Evolutionary conservation across 768 basidiomycete species (phyloP).

Genomic region (Boletus patriciae): DNA sequence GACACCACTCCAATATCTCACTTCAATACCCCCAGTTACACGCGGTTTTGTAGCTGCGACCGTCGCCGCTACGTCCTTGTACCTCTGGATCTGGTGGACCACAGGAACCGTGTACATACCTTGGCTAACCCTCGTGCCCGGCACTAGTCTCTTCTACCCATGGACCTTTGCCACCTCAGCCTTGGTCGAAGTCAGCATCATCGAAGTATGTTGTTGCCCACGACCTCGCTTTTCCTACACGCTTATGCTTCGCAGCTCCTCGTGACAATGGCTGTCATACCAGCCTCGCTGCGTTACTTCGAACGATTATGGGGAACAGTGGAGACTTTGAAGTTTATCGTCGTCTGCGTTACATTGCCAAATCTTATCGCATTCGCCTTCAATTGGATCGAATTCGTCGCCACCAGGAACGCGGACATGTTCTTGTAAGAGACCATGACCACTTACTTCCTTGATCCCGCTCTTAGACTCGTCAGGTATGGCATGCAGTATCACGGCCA

Average conservation of each 20-base stretch:
- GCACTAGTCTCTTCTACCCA: constrained; percentile 77
- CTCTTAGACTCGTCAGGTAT: constrained; percentile 51
- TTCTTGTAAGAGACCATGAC: constrained; percentile 63
- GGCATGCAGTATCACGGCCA: constrained; percentile 91
- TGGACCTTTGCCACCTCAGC: constrained; percentile 94
- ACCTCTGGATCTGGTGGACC: constrained; percentile 65
- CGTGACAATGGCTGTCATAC: constrained; percentile 72
- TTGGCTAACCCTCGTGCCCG: constrained; percentile 81
- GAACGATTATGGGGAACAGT: constrained; percentile 92
- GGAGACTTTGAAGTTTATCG: constrained; percentile 84
- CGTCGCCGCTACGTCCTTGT: constrained; percentile 54
- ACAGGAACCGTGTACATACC: constrained; percentile 45
- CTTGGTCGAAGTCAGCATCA: constrained; percentile 78
- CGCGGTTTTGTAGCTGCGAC: constrained; percentile 68
- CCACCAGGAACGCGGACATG: constrained; percentile 65
- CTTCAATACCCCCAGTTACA: constrained; percentile 77
- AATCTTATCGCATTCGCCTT: constrained; percentile 89
- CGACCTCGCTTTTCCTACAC: neutral
- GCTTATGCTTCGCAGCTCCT: constrained; percentile 56
- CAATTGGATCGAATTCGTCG: constrained; percentile 83
- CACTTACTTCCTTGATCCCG: constrained; percentile 1
- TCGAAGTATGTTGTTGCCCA: constrained; percentile 63
- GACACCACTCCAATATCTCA: constrained; percentile 64
- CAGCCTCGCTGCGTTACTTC: constrained; percentile 83
- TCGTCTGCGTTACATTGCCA: constrained; percentile 71